phyloP scores from a whole-genome alignment of 1,284 basidiomycete genomes.

The Lentinula novae-zelandiae region DNA sequence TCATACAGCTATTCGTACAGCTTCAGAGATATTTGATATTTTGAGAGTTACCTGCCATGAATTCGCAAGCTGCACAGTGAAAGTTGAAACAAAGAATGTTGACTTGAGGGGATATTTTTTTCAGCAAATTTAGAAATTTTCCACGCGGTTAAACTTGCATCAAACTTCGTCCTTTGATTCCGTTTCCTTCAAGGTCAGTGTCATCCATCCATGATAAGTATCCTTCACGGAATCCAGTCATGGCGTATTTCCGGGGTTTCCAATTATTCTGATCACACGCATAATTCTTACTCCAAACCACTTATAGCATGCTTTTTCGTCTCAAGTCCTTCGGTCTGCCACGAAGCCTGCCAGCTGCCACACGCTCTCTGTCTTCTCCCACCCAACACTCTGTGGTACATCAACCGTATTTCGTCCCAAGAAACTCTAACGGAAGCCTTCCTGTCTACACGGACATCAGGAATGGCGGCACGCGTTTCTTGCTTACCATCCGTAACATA shows the following conservation, averaged over 20 bases:
- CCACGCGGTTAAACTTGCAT: neutral
- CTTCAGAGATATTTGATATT: neutral
- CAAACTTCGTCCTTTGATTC: neutral
- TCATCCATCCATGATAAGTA: neutral
- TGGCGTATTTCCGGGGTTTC: neutral
- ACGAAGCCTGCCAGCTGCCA: constrained; percentile 1
- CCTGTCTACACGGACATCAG: constrained; percentile 73
- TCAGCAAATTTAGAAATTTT: neutral
- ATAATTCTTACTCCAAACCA: neutral
- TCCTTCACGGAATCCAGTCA: neutral
- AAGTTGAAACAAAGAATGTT: neutral
- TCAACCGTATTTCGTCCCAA: constrained; percentile 55
- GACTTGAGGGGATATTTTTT: neutral
- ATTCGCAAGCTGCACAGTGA: neutral
- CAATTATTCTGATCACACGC: neutral
- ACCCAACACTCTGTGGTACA: constrained; percentile 10
- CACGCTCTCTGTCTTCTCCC: constrained; percentile 6
- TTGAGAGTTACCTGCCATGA: neutral
- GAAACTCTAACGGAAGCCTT: constrained; percentile 60
- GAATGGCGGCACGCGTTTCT: constrained; percentile 54
- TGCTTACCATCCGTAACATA: constrained; percentile 39
- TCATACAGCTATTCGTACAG: neutral
- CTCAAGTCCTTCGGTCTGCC: neutral
- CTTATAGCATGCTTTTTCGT: constrained; percentile 4
- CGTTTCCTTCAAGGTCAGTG: neutral